Base-by-base conservation (phyloP, 352 stramenopile genomes). In the Pilasporangium apinafurcum region DNA sequence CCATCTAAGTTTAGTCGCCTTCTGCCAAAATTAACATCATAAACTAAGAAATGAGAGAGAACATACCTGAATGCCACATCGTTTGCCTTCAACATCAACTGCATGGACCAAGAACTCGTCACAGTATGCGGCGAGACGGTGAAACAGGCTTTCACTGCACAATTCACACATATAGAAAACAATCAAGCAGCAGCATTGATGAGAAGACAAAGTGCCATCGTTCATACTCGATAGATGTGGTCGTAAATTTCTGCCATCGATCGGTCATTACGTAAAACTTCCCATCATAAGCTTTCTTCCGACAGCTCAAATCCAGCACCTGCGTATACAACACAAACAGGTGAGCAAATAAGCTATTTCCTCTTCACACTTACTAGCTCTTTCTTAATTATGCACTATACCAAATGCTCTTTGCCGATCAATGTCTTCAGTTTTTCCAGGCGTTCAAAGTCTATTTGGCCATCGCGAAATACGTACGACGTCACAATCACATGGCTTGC, bases 401-500 rank as follows among this genome's bases (percentile, higher is more conserved):
- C 86, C 44, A 96, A 53, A 13, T 74, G 70, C n/a, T 92, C 49
- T 38, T 92, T 89, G 35, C 83, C 83, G 18, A 94, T 60, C 26
- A 85, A 58, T 10, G 75, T 48, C 38, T 68, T 68, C 22, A 96
- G 52, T 31, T 64, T 71, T n/a, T 75, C 51, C 13, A 96, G 68
- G 14, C 73, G 62, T 13, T 82, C 63, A 47, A 75, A 88, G 58
- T 96, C 83, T 41, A 98, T 96, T 53, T 89, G 48, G 5, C 95
- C 93, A 36, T 96, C 77, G 16, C 86, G 74, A 62, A 99, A 99
- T 10, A 98, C 91, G 57, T 95, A 98, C 30, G 89, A 98, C 26
- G 96, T 99, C 37, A 99, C 92, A 59, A 99, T 99, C 17, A 99
- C 90, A 61, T 99, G 95, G 30, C 85, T 98, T n/a, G 96, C 96